A percentile compares a stretch with the other conserved stretches of the same genome.
phyloP scores from a whole-genome alignment of 179 eudicot species.

The Heliamphora pulchella region DNA sequence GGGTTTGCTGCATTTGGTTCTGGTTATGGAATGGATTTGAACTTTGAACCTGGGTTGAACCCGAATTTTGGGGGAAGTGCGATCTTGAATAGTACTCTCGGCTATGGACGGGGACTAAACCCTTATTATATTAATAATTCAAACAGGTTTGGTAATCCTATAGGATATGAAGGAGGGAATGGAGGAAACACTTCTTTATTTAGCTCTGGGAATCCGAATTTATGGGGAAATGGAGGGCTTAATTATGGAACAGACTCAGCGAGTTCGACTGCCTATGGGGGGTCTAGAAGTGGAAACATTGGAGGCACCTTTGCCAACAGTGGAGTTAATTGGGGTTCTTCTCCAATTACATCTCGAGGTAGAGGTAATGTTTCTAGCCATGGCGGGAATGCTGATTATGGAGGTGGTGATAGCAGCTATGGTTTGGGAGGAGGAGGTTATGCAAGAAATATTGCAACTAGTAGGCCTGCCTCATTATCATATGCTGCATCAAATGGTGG shows the following conservation, averaged over 20 bases:
- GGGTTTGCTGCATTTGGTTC: conserved; percentile 51
- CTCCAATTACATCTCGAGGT: conserved; percentile 36
- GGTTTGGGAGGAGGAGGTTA: conserved; percentile 38
- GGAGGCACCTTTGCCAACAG: conserved; percentile 36
- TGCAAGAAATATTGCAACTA: conserved; percentile 44
- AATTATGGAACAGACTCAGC: conserved; percentile 37
- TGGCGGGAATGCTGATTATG: conserved; percentile 43
- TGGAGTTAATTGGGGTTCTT: conserved; percentile 48
- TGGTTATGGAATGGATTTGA: conserved; percentile 48
- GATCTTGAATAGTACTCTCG: conserved; percentile 31
- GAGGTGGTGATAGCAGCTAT: conserved; percentile 36
- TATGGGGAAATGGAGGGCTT: conserved; percentile 56
- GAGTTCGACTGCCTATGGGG: conserved; percentile 34
- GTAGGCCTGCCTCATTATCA: conserved; percentile 33
- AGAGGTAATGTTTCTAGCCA: conserved; percentile 29
- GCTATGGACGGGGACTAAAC: conserved; percentile 50
- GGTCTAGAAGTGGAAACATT: conserved; percentile 35
- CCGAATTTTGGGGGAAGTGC: conserved; percentile 36
- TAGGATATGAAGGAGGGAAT: conserved; percentile 43
- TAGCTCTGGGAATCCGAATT: conserved; percentile 42
- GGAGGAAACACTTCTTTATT: conserved; percentile 47
- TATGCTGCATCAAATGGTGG: conserved; percentile 43
- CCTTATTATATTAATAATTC: conserved; percentile 47
- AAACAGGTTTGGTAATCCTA: conserved; percentile 40
- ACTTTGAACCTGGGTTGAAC: conserved; percentile 49